Conservation (phyloP, 2,329 filamentous ascomycete species). For the Sporothrix pseudoabietina region DNA sequence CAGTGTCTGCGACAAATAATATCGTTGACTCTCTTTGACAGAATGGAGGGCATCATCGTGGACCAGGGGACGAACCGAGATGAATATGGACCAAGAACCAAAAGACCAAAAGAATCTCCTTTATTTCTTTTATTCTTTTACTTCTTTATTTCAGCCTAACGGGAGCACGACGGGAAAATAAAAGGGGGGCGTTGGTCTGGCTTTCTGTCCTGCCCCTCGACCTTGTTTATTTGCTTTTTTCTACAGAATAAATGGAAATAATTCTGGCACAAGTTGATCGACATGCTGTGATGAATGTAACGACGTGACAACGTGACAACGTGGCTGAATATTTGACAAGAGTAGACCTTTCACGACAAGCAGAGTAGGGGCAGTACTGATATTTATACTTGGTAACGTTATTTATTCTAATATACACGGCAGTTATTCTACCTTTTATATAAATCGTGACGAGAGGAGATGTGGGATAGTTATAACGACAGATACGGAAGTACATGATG, state of each 20-base stretch:
- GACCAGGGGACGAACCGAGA: background rate
- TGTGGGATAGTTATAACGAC: slow-evolving; percentile 30
- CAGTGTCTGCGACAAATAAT: background rate
- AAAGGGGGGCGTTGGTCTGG: background rate
- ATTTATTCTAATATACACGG: slow-evolving; percentile 38
- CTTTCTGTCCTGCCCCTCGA: background rate
- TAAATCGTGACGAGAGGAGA: slow-evolving; percentile 33
- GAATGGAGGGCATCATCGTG: slow-evolving; percentile 23
- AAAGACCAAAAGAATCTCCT: background rate
- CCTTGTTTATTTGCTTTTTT: slow-evolving; percentile 23
- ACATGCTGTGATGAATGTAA: background rate
- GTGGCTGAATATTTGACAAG: too few relatives aligned
- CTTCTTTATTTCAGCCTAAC: slow-evolving; percentile 4
- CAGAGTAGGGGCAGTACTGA: too few relatives aligned
- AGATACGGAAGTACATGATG: slow-evolving; percentile 28
- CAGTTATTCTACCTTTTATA: slow-evolving; percentile 25
- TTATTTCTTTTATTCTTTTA: background rate
- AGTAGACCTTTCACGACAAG: too few relatives aligned
- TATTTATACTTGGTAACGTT: too few relatives aligned
- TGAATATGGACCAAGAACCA: slow-evolving; percentile 8
- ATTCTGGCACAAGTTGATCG: slow-evolving; percentile 14
- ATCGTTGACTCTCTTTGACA: background rate
- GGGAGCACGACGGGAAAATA: slow-evolving; percentile 9
- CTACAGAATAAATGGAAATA: slow-evolving; percentile 23
- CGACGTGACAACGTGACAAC: background rate